Percentiles rank a stretch among this genome's conserved stretches.
Evolutionary conservation across 495 filamentous ascomycete species (phyloP).

Genomic region (Oidiodendron maius): DNA sequence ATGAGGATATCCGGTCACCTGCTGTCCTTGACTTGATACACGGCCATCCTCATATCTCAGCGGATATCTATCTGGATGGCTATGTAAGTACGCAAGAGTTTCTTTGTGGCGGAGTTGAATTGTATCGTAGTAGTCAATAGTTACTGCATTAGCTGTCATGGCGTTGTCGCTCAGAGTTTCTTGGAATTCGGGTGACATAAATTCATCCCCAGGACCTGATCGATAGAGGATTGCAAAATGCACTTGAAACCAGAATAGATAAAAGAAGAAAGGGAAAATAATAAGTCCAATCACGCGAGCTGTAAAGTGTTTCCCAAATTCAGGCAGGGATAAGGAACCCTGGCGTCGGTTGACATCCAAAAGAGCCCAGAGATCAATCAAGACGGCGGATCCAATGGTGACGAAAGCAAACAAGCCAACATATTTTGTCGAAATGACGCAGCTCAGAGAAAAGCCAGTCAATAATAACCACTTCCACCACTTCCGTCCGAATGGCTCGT

Average conservation of each 20-base stretch:
- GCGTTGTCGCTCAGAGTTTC: slow-evolving; percentile 92
- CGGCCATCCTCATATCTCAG: slow-evolving; percentile 95
- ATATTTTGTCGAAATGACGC: slow-evolving; percentile 98
- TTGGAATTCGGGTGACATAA: slow-evolving; percentile 98
- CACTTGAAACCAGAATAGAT: slow-evolving; percentile 99
- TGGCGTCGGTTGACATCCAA: slow-evolving; percentile 77
- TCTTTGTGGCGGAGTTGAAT: slow-evolving; percentile 93
- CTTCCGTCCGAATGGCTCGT: slow-evolving; percentile 83
- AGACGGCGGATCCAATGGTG: slow-evolving; percentile 89
- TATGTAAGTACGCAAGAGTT: slow-evolving; percentile 92
- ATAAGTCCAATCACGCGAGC: slow-evolving; percentile 81
- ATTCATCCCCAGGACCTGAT: slow-evolving; percentile 94
- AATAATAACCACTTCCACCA: slow-evolving; percentile 99
- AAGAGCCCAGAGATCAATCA: slow-evolving; percentile 92
- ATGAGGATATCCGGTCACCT: slow-evolving; percentile 95
- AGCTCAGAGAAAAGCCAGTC: slow-evolving; percentile 89
- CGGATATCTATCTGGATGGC: slow-evolving; percentile 83
- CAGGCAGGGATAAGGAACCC: slow-evolving; percentile 67
- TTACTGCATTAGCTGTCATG: slow-evolving; percentile 78
- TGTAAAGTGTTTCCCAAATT: slow-evolving; percentile 84
- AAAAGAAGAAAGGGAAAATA: slow-evolving; percentile 90
- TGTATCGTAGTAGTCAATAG: slow-evolving; percentile 83
- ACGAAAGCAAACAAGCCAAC: slow-evolving; percentile 96
- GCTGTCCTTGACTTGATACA: slow-evolving; percentile 95
- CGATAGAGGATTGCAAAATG: slow-evolving; percentile 86